phyloP scores from a whole-genome alignment of 2,329 filamentous ascomycete species.

The Fusarium piperis region DNA sequence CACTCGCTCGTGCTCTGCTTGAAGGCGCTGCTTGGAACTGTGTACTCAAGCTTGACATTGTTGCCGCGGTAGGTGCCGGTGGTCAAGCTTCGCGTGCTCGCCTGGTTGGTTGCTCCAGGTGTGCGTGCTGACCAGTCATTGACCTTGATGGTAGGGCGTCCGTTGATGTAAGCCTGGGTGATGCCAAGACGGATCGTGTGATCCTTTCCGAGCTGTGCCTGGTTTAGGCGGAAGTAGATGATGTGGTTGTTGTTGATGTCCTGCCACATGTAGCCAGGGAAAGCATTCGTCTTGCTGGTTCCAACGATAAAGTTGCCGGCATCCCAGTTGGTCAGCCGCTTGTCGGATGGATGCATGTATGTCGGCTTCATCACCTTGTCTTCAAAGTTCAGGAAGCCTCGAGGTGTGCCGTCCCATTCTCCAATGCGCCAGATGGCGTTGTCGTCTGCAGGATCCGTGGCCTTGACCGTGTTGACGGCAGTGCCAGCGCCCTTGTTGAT shows the following conservation, averaged over 20 bases:
- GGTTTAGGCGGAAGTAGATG: slow-evolving; percentile 50
- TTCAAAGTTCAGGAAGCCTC: slow-evolving; percentile 49
- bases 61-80: slow-evolving; percentile 47
- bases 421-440: slow-evolving; percentile 49
- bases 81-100: slow-evolving; percentile 45
- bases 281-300: slow-evolving; percentile 45
- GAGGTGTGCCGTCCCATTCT: slow-evolving; percentile 49
- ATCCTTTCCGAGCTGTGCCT: slow-evolving; percentile 40
- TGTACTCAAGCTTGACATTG: slow-evolving; percentile 42
- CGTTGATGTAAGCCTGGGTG: slow-evolving; percentile 45
- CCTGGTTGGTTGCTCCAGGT: slow-evolving; percentile 42
- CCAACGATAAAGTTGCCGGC: slow-evolving; percentile 49
- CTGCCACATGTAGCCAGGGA: slow-evolving; percentile 55
- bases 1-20: slow-evolving; percentile 41
- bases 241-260: slow-evolving; percentile 54
- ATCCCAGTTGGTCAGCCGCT: slow-evolving; percentile 44
- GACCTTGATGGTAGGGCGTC: slow-evolving; percentile 44
- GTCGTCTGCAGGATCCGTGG: slow-evolving; percentile 45
- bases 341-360: slow-evolving; percentile 53
- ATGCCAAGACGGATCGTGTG: slow-evolving; percentile 46
- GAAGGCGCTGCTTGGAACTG: slow-evolving; percentile 42
- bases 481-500: slow-evolving; percentile 43
- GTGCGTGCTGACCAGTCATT: slow-evolving; percentile 43
- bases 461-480: slow-evolving; percentile 44
- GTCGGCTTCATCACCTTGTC: slow-evolving; percentile 52